phyloP scores from a whole-genome alignment of 169 alveolate genomes.

The Plasmodium billcollinsi region DNA sequence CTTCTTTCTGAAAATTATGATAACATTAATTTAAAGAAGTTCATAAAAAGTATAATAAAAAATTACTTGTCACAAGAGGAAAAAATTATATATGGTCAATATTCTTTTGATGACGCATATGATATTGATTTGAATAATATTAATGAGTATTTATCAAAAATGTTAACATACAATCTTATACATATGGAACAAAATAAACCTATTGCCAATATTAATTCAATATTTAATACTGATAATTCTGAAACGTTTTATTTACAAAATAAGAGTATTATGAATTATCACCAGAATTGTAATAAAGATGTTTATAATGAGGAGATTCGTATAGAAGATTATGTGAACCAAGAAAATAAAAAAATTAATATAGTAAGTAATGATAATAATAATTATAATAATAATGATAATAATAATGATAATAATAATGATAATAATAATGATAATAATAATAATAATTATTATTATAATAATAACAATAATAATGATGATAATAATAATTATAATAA shows the following conservation, averaged over 20 bases:
- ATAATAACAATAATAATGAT: background rate
- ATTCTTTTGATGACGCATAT: slow-evolving; percentile 41
- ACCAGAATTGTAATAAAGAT: background rate
- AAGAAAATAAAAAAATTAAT: background rate
- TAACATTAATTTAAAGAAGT: slow-evolving; percentile 16
- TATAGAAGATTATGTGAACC: background rate
- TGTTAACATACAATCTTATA: slow-evolving; percentile 12
- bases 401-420: background rate
- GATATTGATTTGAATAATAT: slow-evolving; percentile 57
- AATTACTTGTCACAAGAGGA: slow-evolving; percentile 34
- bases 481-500: background rate
- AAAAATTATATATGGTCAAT: slow-evolving; percentile 12
- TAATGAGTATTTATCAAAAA: slow-evolving; percentile 16
- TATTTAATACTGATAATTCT: background rate
- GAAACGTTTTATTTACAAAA: background rate
- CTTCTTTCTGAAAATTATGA: slow-evolving; percentile 49
- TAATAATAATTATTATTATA: background rate
- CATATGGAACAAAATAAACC: background rate
- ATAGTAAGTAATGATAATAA: background rate
- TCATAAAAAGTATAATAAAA: slow-evolving; percentile 26
- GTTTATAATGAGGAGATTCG: background rate
- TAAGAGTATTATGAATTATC: background rate
- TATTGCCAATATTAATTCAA: background rate
- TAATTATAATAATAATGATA: background rate
- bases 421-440: background rate